Conservation (phyloP, 2,329 filamentous ascomycete species). For the Annulohypoxylon truncatum region DNA sequence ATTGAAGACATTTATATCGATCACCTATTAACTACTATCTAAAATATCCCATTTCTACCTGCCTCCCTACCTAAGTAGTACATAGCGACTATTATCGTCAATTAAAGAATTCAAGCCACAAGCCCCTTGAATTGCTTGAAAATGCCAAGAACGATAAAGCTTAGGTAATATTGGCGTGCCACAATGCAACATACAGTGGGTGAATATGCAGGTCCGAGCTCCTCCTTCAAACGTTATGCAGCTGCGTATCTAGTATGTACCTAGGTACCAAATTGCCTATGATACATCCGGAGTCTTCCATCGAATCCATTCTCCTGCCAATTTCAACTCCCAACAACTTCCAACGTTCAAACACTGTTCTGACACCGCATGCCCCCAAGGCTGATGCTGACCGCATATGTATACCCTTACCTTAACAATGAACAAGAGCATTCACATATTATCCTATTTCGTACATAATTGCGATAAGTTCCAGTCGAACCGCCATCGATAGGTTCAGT, state of each 20-base stretch:
- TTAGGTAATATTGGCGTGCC: slow-evolving; percentile 21
- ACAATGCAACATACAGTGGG: slow-evolving; percentile 5
- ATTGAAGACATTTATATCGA: neutral
- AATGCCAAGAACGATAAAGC: slow-evolving; percentile 15
- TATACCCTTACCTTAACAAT: neutral
- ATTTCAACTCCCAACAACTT: slow-evolving; percentile 29
- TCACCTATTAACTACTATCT: neutral
- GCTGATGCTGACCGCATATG: neutral
- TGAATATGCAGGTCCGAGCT: slow-evolving; percentile 17
- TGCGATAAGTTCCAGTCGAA: neutral
- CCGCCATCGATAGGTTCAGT: neutral
- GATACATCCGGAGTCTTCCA: neutral
- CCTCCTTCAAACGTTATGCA: slow-evolving; percentile 12
- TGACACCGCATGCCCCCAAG: neutral
- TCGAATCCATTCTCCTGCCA: slow-evolving; percentile 10
- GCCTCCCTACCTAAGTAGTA: neutral
- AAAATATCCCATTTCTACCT: neutral
- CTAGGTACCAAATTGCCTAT: too few relatives aligned
- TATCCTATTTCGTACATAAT: neutral
- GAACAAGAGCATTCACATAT: neutral
- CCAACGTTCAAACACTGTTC: slow-evolving; percentile 15
- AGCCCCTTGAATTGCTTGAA: slow-evolving; percentile 1
- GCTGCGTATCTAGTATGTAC: slow-evolving; percentile 3
- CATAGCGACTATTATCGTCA: too few relatives aligned
- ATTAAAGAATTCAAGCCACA: slow-evolving; percentile 1